Evolutionary conservation across 495 filamentous ascomycete genomes (phyloP).

Genomic region (Amorphotheca resinae): DNA sequence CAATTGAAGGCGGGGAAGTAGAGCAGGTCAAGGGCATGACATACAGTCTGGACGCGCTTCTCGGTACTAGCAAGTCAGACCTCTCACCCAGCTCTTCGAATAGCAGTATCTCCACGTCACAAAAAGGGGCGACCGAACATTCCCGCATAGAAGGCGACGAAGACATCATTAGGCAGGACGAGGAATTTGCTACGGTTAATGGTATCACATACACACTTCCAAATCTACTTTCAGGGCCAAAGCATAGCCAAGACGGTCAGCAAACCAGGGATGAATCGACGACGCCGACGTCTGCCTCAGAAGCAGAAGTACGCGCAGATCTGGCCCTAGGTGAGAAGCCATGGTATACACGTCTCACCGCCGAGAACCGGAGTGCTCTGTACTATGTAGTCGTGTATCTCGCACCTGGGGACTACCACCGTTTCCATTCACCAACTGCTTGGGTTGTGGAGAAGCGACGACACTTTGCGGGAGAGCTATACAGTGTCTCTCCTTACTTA

Average conservation of each 20-base stretch:
- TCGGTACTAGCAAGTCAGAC: slow-evolving; percentile 49
- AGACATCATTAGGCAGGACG: slow-evolving; percentile 58
- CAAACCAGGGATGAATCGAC: slow-evolving; percentile 49
- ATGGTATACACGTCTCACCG: slow-evolving; percentile 59
- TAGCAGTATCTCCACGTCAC: slow-evolving; percentile 10
- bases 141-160: slow-evolving; percentile 31
- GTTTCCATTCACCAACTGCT: slow-evolving; percentile 85
- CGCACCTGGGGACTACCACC: slow-evolving; percentile 97
- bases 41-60: slow-evolving; percentile 84
- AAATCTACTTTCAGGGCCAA: slow-evolving; percentile 66
- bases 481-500: slow-evolving; percentile 86
- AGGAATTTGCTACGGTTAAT: slow-evolving; percentile 92
- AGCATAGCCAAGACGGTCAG: slow-evolving; percentile 14
- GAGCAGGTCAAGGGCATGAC: slow-evolving; percentile 99
- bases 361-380: slow-evolving; percentile 50
- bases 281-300: slow-evolving; percentile 49
- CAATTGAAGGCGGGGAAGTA: slow-evolving; percentile 85
- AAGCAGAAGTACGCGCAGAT: slow-evolving; percentile 72
- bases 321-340: slow-evolving; percentile 60
- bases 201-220: slow-evolving; percentile 95
- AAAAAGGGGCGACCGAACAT: slow-evolving; percentile 4
- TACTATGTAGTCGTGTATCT: slow-evolving; percentile 96
- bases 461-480: slow-evolving; percentile 95
- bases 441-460: slow-evolving; percentile 89
- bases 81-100: slow-evolving; percentile 13